A percentile compares a stretch with the other conserved stretches of the same genome.
Evolutionary conservation across 108 stramenopile genomes (phyloP).

Genomic region (Conticribra weissflogii): DNA sequence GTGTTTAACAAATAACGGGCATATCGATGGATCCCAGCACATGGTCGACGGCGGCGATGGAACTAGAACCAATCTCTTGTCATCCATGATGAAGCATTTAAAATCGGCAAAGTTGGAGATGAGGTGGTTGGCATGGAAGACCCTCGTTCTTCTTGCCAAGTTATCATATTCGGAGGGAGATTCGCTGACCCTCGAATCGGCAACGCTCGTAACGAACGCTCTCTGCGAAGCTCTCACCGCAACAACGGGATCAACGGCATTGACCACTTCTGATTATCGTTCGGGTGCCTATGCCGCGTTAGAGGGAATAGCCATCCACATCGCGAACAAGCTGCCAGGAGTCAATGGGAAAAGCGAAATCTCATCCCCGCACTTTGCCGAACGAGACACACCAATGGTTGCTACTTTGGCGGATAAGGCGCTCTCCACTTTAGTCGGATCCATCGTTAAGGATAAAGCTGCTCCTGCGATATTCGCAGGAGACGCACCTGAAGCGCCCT

Average conservation of each 20-base stretch:
- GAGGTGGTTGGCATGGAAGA: constrained; percentile 27
- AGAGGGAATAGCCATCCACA: constrained; percentile 33
- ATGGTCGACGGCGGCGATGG: constrained; percentile 3
- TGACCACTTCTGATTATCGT: constrained; percentile 48
- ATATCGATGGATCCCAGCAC: constrained; percentile 11
- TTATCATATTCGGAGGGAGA: neutral
- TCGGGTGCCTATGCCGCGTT: constrained; percentile 47
- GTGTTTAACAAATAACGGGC: neutral
- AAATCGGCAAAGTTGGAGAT: constrained; percentile 41
- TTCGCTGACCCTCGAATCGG: neutral
- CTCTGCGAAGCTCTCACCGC: constrained; percentile 27
- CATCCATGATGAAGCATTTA: constrained; percentile 38
- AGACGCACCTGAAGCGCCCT: neutral
- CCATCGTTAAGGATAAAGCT: constrained; percentile 60
- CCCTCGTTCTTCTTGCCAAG: constrained; percentile 25
- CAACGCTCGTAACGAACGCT: constrained; percentile 9
- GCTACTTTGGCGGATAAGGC: constrained; percentile 26
- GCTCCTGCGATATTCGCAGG: constrained; percentile 21
- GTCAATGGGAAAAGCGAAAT: neutral
- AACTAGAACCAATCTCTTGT: constrained; percentile 12
- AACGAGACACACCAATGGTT: neutral
- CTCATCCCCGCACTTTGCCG: neutral
- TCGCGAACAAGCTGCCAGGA: neutral
- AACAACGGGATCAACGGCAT: neutral
- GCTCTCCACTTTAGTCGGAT: constrained; percentile 18